Conservation (phyloP, 1,284 basidiomycete species). For the Athelia sp. region DNA sequence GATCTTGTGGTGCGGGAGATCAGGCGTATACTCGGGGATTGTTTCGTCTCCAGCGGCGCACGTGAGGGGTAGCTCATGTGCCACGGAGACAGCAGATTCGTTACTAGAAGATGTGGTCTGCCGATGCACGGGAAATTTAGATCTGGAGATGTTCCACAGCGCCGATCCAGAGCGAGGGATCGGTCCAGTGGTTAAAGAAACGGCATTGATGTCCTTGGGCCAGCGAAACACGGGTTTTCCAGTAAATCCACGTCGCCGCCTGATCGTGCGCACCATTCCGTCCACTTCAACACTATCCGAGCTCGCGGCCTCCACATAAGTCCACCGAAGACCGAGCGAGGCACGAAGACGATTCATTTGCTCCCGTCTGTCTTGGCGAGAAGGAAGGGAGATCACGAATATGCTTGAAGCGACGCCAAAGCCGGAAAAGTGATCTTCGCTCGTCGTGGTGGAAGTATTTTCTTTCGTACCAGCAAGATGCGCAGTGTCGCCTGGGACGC, state of each 20-base stretch:
- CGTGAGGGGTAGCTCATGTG: constrained; percentile 29
- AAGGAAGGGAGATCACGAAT: constrained; percentile 57
- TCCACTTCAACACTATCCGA: constrained; percentile 31
- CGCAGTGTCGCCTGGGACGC: too few species aligned
- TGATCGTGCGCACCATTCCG: constrained; percentile 38
- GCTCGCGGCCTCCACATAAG: constrained; percentile 45
- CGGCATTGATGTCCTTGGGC: constrained; percentile 36
- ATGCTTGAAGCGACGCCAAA: constrained; percentile 30
- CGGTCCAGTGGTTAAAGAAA: constrained; percentile 19
- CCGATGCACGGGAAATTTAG: not conserved
- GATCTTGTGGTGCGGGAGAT: constrained; percentile 39
- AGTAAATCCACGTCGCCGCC: constrained; percentile 22
- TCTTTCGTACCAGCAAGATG: too few species aligned
- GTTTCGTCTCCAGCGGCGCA: constrained; percentile 45
- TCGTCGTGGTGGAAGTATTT: not conserved
- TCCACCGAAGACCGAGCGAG: constrained; percentile 44
- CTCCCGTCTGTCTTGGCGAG: constrained; percentile 42
- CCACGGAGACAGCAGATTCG: constrained; percentile 1
- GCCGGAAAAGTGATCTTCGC: constrained; percentile 13
- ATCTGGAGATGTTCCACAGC: constrained; percentile 19
- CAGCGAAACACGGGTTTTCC: constrained; percentile 31
- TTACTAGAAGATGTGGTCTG: not conserved
- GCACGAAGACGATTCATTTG: constrained; percentile 49
- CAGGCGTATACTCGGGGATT: constrained; percentile 31
- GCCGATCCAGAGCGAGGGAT: constrained; percentile 29